Conservation (phyloP, 2,329 filamentous ascomycete genomes). For the Colletotrichum echinochloae region DNA sequence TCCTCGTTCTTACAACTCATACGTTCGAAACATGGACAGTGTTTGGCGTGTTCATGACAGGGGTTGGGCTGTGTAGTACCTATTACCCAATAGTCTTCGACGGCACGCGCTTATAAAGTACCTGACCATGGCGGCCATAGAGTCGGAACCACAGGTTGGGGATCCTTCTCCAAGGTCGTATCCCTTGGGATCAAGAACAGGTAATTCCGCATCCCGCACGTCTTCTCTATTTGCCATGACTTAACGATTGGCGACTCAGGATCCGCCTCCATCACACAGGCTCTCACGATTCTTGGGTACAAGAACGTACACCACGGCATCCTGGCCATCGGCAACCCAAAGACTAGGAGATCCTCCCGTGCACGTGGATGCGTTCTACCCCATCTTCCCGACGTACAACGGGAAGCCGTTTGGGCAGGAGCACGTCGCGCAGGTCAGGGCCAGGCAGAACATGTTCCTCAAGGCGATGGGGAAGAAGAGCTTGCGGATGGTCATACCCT, state of each 20-base stretch:
- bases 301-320: constrained; percentile 45
- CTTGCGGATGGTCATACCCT: background rate
- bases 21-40: background rate
- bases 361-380: constrained; percentile 49
- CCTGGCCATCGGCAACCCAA: constrained; percentile 43
- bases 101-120: background rate
- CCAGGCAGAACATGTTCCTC: constrained; percentile 28
- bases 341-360: constrained; percentile 45
- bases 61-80: background rate
- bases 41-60: background rate
- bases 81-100: background rate
- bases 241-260: background rate
- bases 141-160: background rate
- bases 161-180: background rate
- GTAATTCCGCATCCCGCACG: constrained; percentile 10
- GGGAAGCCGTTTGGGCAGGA: constrained; percentile 44
- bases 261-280: constrained; percentile 50
- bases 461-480: constrained; percentile 1
- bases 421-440: constrained; percentile 25
- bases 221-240: background rate
- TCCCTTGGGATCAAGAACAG: constrained; percentile 49
- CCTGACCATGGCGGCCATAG: background rate
- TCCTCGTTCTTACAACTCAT: background rate
- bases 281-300: constrained; percentile 50
- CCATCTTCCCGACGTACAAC: constrained; percentile 45